These are phyloP conservation scores for Pelargonium fulgidum DNA, from an alignment of 441 rosid genomes.

Conservation along the genomic window DNA sequence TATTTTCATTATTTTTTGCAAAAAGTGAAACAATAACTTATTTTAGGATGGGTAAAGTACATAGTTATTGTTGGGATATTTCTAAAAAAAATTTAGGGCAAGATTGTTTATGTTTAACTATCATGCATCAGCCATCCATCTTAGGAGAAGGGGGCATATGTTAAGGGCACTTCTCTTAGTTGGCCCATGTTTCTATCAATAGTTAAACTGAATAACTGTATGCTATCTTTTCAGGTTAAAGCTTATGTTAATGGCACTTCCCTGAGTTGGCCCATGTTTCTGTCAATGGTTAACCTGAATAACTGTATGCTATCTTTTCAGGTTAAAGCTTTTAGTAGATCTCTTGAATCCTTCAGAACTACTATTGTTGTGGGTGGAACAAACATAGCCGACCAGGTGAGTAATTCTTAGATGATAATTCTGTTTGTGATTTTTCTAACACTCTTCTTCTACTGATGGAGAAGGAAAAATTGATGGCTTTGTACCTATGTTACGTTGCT, in stretches of 20 bases:
- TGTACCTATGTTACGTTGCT: not conserved
- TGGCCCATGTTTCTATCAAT: not conserved
- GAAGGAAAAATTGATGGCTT: not conserved
- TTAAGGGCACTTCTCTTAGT: not conserved
- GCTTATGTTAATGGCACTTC: not conserved
- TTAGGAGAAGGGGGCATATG: not conserved
- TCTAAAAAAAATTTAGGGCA: no score
- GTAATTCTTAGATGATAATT: not conserved
- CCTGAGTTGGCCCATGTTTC: not conserved
- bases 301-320: constrained; percentile 12
- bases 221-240: constrained; percentile 26
- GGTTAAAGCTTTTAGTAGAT: constrained; percentile 36
- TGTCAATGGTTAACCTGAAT: not conserved
- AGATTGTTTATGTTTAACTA: no score
- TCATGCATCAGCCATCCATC: no score
- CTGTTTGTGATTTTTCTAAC: not conserved
- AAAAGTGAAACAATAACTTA: no score
- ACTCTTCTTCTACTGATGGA: not conserved
- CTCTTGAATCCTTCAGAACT: constrained; percentile 33
- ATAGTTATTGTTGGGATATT: no score
- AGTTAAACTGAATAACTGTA: not conserved
- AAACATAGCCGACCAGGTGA: constrained; percentile 33
- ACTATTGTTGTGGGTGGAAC: constrained; percentile 39
- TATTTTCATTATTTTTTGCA: no score
- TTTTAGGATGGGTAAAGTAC: no score